phyloP scores from a whole-genome alignment of 2,329 filamentous ascomycete species.

The Epichloe bromicola region DNA sequence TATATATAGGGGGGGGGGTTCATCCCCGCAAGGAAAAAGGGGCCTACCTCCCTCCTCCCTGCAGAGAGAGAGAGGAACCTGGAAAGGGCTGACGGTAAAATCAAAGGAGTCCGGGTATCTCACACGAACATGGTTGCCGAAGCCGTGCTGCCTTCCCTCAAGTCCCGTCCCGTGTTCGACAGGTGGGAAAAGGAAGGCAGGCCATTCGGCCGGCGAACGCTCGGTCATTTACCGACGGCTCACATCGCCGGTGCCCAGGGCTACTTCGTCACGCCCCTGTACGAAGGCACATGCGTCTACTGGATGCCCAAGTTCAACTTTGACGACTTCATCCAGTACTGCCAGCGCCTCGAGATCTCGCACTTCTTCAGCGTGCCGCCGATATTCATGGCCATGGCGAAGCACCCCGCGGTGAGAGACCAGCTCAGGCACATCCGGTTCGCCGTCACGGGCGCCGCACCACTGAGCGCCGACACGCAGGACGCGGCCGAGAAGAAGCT shows the following conservation, averaged over 20 bases:
- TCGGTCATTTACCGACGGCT: conserved; percentile 31
- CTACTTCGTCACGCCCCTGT: conserved; percentile 29
- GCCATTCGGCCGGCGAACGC: conserved; percentile 18
- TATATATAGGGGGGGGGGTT: background rate
- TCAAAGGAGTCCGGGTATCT: conserved; percentile 26
- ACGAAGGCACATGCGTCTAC: conserved; percentile 35
- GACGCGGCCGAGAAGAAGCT: conserved; percentile 35
- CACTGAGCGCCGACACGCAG: conserved; percentile 42
- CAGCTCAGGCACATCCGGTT: conserved; percentile 37
- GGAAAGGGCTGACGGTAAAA: conserved; percentile 2
- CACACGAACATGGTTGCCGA: conserved; percentile 31
- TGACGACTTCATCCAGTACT: conserved; percentile 38
- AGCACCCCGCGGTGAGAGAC: conserved; percentile 39
- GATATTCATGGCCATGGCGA: conserved; percentile 46
- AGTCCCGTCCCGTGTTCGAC: conserved; percentile 17
- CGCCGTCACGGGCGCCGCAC: conserved; percentile 41
- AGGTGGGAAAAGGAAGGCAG: conserved; percentile 13
- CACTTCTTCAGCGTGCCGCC: conserved; percentile 47
- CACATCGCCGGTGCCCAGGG: conserved; percentile 33
- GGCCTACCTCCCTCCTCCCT: no score
- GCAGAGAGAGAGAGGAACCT: background rate
- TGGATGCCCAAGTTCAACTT: conserved; percentile 53
- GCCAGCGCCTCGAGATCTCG: conserved; percentile 35
- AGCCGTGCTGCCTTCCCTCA: conserved; percentile 17
- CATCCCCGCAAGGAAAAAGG: no score